These are phyloP conservation scores for Boletus vermiculosoides DNA, from an alignment of 768 basidiomycete species.

Conservation along the genomic window DNA sequence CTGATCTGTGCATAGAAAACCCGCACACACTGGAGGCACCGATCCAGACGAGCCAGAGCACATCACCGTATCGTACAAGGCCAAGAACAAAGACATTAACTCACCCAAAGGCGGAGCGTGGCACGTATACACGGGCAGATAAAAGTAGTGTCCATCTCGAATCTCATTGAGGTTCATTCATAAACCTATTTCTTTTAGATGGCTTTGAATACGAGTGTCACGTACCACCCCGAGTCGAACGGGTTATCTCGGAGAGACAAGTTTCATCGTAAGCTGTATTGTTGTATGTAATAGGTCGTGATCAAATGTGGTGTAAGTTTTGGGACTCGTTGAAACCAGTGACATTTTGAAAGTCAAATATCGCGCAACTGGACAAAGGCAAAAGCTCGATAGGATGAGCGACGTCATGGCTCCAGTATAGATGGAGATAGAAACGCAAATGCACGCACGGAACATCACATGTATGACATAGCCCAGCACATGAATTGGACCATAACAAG, in stretches of 20 bases:
- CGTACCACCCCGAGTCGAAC: not conserved
- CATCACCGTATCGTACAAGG: not conserved
- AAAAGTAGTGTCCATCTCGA: not conserved
- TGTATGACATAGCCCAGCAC: too few relatives aligned
- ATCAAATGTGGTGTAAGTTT: not conserved
- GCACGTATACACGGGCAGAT: not conserved
- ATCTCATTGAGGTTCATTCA: not conserved
- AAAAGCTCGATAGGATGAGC: not conserved
- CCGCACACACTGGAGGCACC: not conserved
- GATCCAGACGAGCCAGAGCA: not conserved
- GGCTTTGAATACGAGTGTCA: not conserved
- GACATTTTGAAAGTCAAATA: too few relatives aligned
- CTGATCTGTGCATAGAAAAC: not conserved
- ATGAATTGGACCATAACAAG: too few relatives aligned
- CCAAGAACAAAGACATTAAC: not conserved
- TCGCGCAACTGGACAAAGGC: too few relatives aligned
- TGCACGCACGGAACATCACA: not conserved
- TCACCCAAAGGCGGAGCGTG: not conserved
- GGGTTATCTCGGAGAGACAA: not conserved
- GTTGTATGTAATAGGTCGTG: not conserved
- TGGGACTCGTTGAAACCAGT: not conserved
- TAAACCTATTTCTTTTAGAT: not conserved
- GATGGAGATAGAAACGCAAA: not conserved
- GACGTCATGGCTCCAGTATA: not conserved
- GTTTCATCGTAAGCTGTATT: not conserved